These are phyloP conservation scores for Gentiana dahurica DNA, from an alignment of 257 asterid genomes.

Conservation along the genomic window DNA sequence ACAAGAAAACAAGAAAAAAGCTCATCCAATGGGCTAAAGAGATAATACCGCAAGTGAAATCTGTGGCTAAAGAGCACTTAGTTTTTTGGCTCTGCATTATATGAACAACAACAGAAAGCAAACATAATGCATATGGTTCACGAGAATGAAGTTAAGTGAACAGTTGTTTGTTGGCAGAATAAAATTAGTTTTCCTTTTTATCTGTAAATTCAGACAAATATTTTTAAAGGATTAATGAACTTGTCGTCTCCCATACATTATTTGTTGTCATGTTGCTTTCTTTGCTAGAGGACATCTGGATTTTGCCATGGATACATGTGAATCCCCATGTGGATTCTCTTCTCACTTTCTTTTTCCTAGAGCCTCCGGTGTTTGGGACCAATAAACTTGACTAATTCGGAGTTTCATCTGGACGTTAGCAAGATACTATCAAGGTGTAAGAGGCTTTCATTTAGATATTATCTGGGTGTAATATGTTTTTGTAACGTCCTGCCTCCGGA, in stretches of 20 bases:
- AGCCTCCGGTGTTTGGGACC: too few relatives aligned
- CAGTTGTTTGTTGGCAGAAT: not conserved
- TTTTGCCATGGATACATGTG: constrained; percentile 7
- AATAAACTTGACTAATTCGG: too few relatives aligned
- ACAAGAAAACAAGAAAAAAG: too few relatives aligned
- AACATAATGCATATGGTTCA: constrained; percentile 1
- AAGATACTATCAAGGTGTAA: too few relatives aligned
- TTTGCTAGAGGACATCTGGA: constrained; percentile 1
- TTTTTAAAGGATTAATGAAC: not conserved
- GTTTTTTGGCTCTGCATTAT: not conserved
- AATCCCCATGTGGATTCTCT: constrained; percentile 9
- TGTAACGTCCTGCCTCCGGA: too few relatives aligned
- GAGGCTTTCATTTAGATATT: too few relatives aligned
- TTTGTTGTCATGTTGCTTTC: constrained; percentile 4
- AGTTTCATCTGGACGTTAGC: too few relatives aligned
- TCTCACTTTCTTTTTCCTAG: constrained; percentile 2
- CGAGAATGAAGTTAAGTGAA: constrained; percentile 5
- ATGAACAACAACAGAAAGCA: not conserved
- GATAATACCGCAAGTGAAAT: too few relatives aligned
- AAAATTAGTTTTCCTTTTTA: not conserved
- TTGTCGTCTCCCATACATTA: not conserved
- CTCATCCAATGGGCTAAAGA: too few relatives aligned
- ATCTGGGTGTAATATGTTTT: too few relatives aligned
- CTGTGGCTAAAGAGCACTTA: not conserved
- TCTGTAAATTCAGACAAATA: not conserved